These are phyloP conservation scores for Vitis riparia DNA, from an alignment of 164 flowering plant genomes.

Conservation along the genomic window DNA sequence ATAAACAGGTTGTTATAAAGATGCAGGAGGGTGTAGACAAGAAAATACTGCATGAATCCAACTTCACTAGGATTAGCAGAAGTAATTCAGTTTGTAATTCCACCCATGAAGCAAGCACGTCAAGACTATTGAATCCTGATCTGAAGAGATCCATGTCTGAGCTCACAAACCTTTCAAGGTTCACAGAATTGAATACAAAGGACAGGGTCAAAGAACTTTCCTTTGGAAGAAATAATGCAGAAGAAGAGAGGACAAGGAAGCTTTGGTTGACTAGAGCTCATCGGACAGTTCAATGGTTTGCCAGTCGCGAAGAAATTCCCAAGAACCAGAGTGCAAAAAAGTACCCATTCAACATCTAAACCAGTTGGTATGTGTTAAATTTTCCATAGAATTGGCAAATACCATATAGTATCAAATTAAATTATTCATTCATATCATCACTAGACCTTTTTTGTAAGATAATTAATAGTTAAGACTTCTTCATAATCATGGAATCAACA, in stretches of 20 bases:
- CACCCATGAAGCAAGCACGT: not conserved
- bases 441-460: too few relatives aligned
- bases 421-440: too few relatives aligned
- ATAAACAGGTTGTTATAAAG: not conserved
- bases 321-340: too few relatives aligned
- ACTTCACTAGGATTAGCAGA: not conserved
- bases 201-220: not conserved
- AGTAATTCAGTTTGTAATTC: slow-evolving; percentile 4
- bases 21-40: slow-evolving; percentile 19
- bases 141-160: slow-evolving; percentile 25
- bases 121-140: not conserved
- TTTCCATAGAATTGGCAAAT: too few relatives aligned
- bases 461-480: too few relatives aligned
- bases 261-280: slow-evolving; percentile 45
- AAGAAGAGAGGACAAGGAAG: slow-evolving; percentile 37
- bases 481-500: too few relatives aligned
- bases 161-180: slow-evolving; percentile 17
- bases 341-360: too few relatives aligned
- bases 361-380: too few relatives aligned
- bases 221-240: not conserved
- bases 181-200: slow-evolving; percentile 1
- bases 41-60: slow-evolving; percentile 11
- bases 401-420: too few relatives aligned
- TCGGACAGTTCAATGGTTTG: slow-evolving; percentile 42
- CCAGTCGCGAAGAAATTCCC: slow-evolving; percentile 28